A percentile compares a stretch with the other conserved stretches of the same genome.
These are phyloP conservation scores for Entomortierella beljakovae DNA, from an alignment of 192 early-diverging fungal species.

Conservation along the genomic window DNA sequence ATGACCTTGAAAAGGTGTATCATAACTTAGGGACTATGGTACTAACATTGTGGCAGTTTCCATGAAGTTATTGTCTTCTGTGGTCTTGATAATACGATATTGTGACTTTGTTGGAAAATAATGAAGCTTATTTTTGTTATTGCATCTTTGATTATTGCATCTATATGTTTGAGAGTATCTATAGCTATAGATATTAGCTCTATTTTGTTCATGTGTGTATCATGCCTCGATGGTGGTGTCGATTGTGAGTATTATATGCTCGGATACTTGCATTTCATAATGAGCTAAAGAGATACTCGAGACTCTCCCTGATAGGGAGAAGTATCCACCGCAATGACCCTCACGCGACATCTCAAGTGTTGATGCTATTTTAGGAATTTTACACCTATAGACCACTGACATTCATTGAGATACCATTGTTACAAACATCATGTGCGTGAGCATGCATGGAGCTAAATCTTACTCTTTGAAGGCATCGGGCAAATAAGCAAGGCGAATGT, in stretches of 20 bases:
- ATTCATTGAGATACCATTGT: background rate
- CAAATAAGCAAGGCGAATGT: conserved; percentile 24
- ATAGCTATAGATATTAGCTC: background rate
- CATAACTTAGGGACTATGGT: background rate
- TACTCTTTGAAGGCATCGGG: conserved; percentile 21
- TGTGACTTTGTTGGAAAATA: conserved; percentile 14
- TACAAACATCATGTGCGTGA: background rate
- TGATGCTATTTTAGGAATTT: conserved; percentile 7
- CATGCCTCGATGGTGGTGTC: no score
- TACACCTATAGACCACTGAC: conserved; percentile 9
- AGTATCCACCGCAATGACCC: conserved; percentile 12
- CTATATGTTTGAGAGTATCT: conserved; percentile 51
- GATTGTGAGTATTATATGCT: background rate
- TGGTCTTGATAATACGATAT: conserved; percentile 47
- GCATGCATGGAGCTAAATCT: background rate
- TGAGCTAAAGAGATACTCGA: conserved; percentile 16
- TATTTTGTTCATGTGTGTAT: no score
- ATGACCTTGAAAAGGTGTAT: background rate
- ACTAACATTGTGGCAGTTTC: conserved; percentile 46
- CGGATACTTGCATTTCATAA: conserved; percentile 27
- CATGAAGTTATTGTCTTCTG: conserved; percentile 46
- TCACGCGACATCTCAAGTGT: conserved; percentile 10
- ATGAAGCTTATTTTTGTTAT: conserved; percentile 50
- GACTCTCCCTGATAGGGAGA: conserved; percentile 17
- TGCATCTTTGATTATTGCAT: conserved; percentile 40